Conservation (phyloP, 257 asterid species). For the Galeopsis tetrahit region DNA sequence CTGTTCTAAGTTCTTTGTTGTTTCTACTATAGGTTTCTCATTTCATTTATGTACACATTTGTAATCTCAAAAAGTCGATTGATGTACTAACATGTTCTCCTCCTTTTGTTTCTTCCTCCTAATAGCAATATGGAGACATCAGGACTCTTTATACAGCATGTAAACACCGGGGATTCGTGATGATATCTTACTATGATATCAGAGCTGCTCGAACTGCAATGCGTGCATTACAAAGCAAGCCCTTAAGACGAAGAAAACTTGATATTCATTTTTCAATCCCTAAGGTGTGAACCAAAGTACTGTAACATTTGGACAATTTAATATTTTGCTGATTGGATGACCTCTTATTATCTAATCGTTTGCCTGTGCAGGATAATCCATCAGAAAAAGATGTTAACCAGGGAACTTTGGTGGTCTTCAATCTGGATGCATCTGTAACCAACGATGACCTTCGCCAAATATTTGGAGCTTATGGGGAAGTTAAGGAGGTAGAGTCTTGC, state of each 20-base stretch:
- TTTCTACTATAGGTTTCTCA: neutral
- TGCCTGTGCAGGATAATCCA: slow-evolving; percentile 73
- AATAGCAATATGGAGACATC: slow-evolving; percentile 94
- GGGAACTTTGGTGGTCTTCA: slow-evolving; percentile 95
- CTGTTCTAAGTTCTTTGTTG: slow-evolving; percentile 9
- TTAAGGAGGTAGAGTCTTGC: slow-evolving; percentile 73
- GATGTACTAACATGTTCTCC: slow-evolving; percentile 23
- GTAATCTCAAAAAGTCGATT: neutral
- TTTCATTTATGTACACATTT: neutral
- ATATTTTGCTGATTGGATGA: slow-evolving; percentile 14
- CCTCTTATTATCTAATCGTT: slow-evolving; percentile 16
- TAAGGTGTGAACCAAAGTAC: slow-evolving; percentile 47
- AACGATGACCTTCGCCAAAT: slow-evolving; percentile 88
- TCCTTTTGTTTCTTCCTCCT: slow-evolving; percentile 8
- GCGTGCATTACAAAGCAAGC: slow-evolving; percentile 77
- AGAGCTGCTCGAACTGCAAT: slow-evolving; percentile 96
- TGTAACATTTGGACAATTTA: slow-evolving; percentile 1
- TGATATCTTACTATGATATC: slow-evolving; percentile 98
- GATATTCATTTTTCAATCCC: slow-evolving; percentile 90
- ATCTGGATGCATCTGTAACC: slow-evolving; percentile 94
- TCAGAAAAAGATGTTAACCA: slow-evolving; percentile 95
- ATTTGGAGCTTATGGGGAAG: slow-evolving; percentile 95
- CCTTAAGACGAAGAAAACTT: slow-evolving; percentile 73
- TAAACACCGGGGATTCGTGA: slow-evolving; percentile 97
- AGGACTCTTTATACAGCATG: slow-evolving; percentile 93